Evolutionary conservation across 116 monocot species (phyloP).

Genomic region (Iris pallida): DNA sequence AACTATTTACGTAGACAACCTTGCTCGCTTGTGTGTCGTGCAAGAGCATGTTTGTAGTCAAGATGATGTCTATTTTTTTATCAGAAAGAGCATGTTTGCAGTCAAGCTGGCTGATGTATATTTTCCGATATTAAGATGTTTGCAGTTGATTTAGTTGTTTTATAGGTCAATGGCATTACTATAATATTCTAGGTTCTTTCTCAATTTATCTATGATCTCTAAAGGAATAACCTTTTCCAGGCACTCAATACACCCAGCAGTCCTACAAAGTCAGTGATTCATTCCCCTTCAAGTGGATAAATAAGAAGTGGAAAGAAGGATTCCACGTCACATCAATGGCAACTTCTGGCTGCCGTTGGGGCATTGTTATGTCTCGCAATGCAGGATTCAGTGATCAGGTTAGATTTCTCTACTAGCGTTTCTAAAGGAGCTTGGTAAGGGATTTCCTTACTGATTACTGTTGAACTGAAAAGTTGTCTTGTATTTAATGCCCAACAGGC

Average conservation of each 20-base stretch:
- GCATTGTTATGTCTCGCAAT: slow-evolving; percentile 84
- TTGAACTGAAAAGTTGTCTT: background rate
- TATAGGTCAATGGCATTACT: too few species aligned
- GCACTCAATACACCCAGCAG: slow-evolving; percentile 66
- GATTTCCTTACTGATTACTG: too few species aligned
- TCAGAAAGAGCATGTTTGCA: too few species aligned
- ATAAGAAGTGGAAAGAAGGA: slow-evolving; percentile 85
- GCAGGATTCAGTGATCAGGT: slow-evolving; percentile 85
- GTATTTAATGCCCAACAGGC: slow-evolving; percentile 40
- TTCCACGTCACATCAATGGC: slow-evolving; percentile 85
- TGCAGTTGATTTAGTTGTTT: too few species aligned
- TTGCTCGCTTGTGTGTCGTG: too few species aligned
- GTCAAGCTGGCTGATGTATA: too few species aligned
- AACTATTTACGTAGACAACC: too few species aligned
- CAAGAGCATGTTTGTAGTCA: too few species aligned
- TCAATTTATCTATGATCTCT: background rate
- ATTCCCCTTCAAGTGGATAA: slow-evolving; percentile 86
- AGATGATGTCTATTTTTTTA: too few species aligned
- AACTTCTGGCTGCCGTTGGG: slow-evolving; percentile 70
- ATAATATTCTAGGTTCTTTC: too few species aligned
- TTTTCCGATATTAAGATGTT: too few species aligned
- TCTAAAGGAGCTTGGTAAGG: too few species aligned
- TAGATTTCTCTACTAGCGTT: background rate
- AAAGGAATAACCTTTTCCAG: slow-evolving; percentile 21
- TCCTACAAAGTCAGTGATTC: slow-evolving; percentile 86